phyloP scores from a whole-genome alignment of 2,329 filamentous ascomycete genomes.

The Fusarium verrucosum region DNA sequence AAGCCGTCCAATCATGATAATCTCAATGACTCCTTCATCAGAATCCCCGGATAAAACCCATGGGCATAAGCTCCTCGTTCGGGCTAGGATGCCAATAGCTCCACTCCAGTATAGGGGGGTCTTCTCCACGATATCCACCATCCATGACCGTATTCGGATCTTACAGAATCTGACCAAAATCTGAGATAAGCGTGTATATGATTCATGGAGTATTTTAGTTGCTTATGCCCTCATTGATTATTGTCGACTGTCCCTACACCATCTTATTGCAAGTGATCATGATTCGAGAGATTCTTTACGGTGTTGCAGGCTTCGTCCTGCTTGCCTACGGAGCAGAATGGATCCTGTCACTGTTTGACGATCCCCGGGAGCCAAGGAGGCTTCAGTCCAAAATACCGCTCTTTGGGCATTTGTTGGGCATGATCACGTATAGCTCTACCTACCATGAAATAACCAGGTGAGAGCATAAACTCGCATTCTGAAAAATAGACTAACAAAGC shows the following conservation, averaged over 20 bases:
- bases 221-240: neutral
- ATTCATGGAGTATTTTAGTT: neutral
- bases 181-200: neutral
- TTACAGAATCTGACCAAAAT: neutral
- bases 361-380: conserved; percentile 31
- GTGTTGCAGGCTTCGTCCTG: conserved; percentile 12
- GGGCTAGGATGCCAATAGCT: neutral
- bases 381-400: conserved; percentile 26
- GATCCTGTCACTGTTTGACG: conserved; percentile 29
- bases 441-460: conserved; percentile 34
- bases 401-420: conserved; percentile 32
- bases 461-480: rapidly evolving
- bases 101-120: neutral
- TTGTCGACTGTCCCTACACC: neutral
- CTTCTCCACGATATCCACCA: conserved; percentile 4
- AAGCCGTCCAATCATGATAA: neutral
- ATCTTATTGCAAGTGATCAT: conserved; percentile 4
- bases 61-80: neutral
- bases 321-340: conserved; percentile 32
- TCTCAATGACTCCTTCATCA: neutral
- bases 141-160: conserved; percentile 24
- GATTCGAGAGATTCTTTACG: conserved; percentile 25
- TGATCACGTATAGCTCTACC: conserved; percentile 22
- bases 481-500: neutral
- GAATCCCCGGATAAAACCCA: neutral